Percentiles rank a stretch among this genome's conserved stretches.
These are phyloP conservation scores for Rhizomucor pusillus DNA, from an alignment of 371 early-diverging fungal genomes.

Conservation along the genomic window DNA sequence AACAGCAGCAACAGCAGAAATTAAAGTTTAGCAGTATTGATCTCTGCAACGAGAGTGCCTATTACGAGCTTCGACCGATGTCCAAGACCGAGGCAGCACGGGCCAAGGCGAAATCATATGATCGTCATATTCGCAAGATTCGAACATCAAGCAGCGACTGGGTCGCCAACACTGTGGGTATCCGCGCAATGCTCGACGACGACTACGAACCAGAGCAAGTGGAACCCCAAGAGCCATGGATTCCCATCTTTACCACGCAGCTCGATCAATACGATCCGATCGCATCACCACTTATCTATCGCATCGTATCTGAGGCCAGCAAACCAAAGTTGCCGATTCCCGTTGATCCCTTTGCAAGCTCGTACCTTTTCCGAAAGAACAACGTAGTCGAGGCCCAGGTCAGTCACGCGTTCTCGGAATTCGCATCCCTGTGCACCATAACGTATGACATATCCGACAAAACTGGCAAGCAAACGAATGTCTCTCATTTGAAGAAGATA, in stretches of 20 bases:
- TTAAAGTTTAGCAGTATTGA: background rate
- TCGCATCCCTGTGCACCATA: conserved; percentile 11
- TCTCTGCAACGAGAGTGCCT: background rate
- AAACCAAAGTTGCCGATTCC: conserved; percentile 20
- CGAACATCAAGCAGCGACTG: conserved; percentile 24
- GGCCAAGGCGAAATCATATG: conserved; percentile 38
- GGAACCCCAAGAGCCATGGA: conserved; percentile 37
- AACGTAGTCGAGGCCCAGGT: conserved; percentile 15
- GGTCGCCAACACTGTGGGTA: conserved; percentile 20
- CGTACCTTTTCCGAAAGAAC: conserved; percentile 24
- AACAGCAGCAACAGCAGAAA: background rate
- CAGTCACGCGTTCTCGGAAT: conserved; percentile 27
- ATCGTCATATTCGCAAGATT: conserved; percentile 26
- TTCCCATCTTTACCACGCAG: conserved; percentile 35
- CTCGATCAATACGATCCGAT: conserved; percentile 16
- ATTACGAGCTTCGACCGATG: conserved; percentile 17
- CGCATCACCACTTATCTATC: conserved; percentile 28
- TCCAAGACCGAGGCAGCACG: conserved; percentile 32
- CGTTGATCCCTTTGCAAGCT: conserved; percentile 31
- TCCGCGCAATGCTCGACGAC: conserved; percentile 34
- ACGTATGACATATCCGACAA: conserved; percentile 9
- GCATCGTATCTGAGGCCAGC: conserved; percentile 31
- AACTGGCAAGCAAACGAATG: conserved; percentile 6
- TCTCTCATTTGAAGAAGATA: conserved; percentile 22
- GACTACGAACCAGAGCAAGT: conserved; percentile 25